Evolutionary conservation across 2,329 filamentous ascomycete species (phyloP), one percentile per base, ranked within the genome.

Genomic region (Fusarium metavorans): DNA sequence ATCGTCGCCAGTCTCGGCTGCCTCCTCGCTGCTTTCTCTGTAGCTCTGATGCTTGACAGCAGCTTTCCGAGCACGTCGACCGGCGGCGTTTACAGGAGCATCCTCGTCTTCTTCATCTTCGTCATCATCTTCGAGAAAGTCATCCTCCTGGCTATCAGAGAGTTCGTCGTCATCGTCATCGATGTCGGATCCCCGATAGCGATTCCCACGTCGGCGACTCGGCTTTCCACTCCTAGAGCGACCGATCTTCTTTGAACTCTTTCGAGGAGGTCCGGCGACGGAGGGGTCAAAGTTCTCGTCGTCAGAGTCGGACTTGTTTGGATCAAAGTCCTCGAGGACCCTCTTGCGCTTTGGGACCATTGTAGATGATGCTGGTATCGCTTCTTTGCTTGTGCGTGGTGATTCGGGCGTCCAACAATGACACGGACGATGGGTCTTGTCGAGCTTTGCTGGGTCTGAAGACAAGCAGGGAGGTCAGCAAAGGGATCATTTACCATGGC

Each of bases 211-310:
- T 76, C 81, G 85, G 27, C 82, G 81, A 20, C 80, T 74, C 5
- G 82, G 70, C 61, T 77, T 79, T 18, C 79, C 77, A 41, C 80
- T 77, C 63, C 82, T 83, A 6, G 84, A 81, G 34, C 84, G 80
- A 27, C 85, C 84, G 6, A 83, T 77, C 64, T 85, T 86, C 73
- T 85, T 88, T 64, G 81, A 81, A 69, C 72, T 82, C 68, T 84
- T 84, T 16, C 82, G 82, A 18, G 87, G 83, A 34, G 73, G 73
- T 7, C 84, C 83, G 30, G 82, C 84, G 74, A 87, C 85, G 25
- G 81, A 79, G 18, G 90, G 90, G 67, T 91, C 88, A 77, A 92
- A 93, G 80, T 92, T 92, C 74, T 91, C 90, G 78, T 93, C 91
- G 59, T 91, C 88, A 3, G 91, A 86, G 75, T 93, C 91, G 60